Base-by-base conservation (phyloP, 1,284 basidiomycete genomes). In the Pseudozyma tsukubaensis region DNA sequence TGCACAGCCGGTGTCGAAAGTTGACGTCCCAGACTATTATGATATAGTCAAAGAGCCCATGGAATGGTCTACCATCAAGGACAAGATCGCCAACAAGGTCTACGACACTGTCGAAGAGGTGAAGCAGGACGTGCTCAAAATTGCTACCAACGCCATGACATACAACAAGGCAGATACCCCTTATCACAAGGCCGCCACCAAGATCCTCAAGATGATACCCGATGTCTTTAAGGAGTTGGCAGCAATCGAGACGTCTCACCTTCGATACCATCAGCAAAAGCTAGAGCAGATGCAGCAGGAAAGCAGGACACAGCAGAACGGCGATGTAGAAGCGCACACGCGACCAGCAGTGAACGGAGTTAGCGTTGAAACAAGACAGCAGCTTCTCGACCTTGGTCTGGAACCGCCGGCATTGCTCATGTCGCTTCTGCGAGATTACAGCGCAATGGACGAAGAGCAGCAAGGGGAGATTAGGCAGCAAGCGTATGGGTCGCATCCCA, bases 21-120 rank as follows among this genome's bases (percentile, higher is more conserved):
- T 84, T 0, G 91, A 93, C 42, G 94, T 94, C 0, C 94, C 95
- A 0, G 95, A 98, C 83, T 99, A 99, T 84, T 92, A 91, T 81
- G 91, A 94, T 53, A 87, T 97, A 52, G 88, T 99, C 83, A 89
- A 91, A 79, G 87, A 88, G 11, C 96, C 96, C 0, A 97, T 97
- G 92, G 91, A 91, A 74, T 98, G 94, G 93, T 86, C 87, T 18
- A 87, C 86, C 43, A 97, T 99, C 68, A 52, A 62, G 29, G 63
- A 59, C 12, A 72, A 72, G 34, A 65, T 99, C 34, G 91, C 94
- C 55, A 86, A 87, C 47, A 90, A 92, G 61, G 88, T 89, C 67
- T 99, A 99, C 85, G 89, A 89, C 85, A 89, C 91, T 78, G 84
- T 92, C 0, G 87, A 89, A 19, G 86, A 89, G 4, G 94, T 99